phyloP scores from a whole-genome alignment of 768 basidiomycete genomes.

The Hericium alpestre region DNA sequence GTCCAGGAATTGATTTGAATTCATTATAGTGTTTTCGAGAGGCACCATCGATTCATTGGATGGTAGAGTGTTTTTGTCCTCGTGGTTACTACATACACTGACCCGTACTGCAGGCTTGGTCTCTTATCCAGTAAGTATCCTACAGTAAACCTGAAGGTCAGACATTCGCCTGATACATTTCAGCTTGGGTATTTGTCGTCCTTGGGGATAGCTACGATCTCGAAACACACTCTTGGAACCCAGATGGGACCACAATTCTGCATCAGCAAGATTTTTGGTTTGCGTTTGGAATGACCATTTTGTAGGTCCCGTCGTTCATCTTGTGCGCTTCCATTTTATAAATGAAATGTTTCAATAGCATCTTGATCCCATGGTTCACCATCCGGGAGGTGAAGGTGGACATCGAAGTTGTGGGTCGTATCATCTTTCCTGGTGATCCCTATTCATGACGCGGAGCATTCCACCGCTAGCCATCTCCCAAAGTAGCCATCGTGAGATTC shows the following conservation, averaged over 20 bases:
- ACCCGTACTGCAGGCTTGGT: conserved; percentile 23
- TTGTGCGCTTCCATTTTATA: not conserved
- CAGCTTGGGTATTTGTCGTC: conserved; percentile 57
- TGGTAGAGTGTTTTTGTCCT: conserved; percentile 44
- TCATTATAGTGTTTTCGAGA: conserved; percentile 55
- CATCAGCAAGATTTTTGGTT: conserved; percentile 74
- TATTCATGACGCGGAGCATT: not conserved
- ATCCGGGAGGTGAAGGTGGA: conserved; percentile 64
- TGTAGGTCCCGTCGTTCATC: conserved; percentile 32
- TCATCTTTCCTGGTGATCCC: not conserved
- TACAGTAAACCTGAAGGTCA: not conserved
- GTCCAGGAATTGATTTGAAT: not conserved
- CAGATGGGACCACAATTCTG: conserved; percentile 41
- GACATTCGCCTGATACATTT: not conserved
- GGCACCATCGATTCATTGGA: conserved; percentile 70
- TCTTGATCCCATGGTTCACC: conserved; percentile 66
- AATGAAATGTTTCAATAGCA: conserved; percentile 27
- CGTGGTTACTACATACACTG: conserved; percentile 15
- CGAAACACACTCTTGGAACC: conserved; percentile 44
- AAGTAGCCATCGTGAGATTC: conserved; percentile 72
- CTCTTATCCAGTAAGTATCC: conserved; percentile 38
- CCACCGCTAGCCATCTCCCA: conserved; percentile 52
- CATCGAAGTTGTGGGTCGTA: conserved; percentile 53
- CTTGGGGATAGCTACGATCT: conserved; percentile 54
- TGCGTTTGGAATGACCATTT: conserved; percentile 58